Percentiles rank a stretch among this genome's conserved stretches.
Conservation (phyloP, 495 filamentous ascomycete species). For the Xylaria castorea region DNA sequence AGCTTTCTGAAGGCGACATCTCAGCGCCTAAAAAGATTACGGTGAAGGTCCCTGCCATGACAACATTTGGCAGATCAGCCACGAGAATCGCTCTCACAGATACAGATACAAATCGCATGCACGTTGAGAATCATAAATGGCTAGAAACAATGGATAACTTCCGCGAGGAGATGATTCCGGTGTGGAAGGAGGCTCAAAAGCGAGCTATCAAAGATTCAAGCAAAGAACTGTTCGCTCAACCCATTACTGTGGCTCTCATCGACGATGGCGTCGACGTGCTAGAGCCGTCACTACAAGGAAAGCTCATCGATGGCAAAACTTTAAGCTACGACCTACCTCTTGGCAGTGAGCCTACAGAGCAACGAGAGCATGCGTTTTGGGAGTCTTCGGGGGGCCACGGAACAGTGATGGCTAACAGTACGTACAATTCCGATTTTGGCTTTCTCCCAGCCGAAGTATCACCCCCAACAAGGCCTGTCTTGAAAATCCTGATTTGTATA, state of each 20-base stretch:
- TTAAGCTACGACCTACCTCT: not conserved
- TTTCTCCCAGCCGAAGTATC: not conserved
- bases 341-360: slow-evolving; percentile 1
- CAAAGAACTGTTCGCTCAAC: not conserved
- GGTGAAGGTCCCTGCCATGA: not conserved
- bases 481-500: not conserved
- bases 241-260: not conserved
- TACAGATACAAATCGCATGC: not conserved
- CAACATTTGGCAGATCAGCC: slow-evolving; percentile 9
- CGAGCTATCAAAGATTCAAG: not conserved
- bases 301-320: not conserved
- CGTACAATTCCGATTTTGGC: not conserved
- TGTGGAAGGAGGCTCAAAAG: slow-evolving; percentile 5
- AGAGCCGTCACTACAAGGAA: not conserved
- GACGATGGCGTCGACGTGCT: slow-evolving; percentile 12
- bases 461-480: too few species aligned
- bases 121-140: slow-evolving; percentile 10
- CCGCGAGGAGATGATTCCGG: not conserved
- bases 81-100: not conserved
- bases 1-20: not conserved
- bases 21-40: not conserved
- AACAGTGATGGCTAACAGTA: slow-evolving; percentile 14
- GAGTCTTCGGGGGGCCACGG: not conserved
- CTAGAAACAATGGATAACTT: slow-evolving; percentile 6
- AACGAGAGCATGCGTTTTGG: slow-evolving; percentile 9